Base-by-base conservation (phyloP, 331 rosid species). In the Ulmus americana region DNA sequence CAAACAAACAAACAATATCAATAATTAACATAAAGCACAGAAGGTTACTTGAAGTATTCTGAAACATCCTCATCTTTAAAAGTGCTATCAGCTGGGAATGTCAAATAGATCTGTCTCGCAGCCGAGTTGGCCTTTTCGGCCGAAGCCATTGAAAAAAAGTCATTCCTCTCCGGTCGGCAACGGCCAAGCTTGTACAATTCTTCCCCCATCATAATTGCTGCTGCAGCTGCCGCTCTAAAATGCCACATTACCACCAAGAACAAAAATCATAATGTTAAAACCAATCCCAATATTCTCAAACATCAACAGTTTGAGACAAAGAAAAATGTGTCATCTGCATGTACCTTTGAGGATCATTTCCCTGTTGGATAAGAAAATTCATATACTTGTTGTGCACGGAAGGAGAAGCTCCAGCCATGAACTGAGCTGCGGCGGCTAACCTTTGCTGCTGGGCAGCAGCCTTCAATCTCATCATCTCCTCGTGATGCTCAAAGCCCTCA, bases 41-140 rank as follows among this genome's bases (percentile, higher is more conserved):
- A 28, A 55, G 20, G 47, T 65, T 77, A 83, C 88, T 81, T 79
- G 74, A 83, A 83, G 73, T 83, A 83, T 61, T 83, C 88, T 0
- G 88, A 83, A 71, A 83, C 88, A 51, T 83, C 88, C 61, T 83
- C 88, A 61, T 83, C 88, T 56, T 75, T 83, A 59, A 83, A 83
- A 47, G 84, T 83, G 73, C 87, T 82, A 65, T 82, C 87, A 15
- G 87, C 87, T 54, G 87, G 87, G 55, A 82, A 82, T 61, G 88
- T 83, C 73, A 83, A 70, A 73, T 83, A 83, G 71, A 83, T 83
- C 82, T 83, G 88, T 64, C 88, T 79, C 3, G 88, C 79, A 3
- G 88, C 88, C 5, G 88, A 83, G 68, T 76, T 83, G 7, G 70
- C 64, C 80, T 83, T 83, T 41, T 83, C 88, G 0, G 58, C 75